phyloP scores from a whole-genome alignment of 352 stramenopile genomes.

The Phytophthora palmivora region DNA sequence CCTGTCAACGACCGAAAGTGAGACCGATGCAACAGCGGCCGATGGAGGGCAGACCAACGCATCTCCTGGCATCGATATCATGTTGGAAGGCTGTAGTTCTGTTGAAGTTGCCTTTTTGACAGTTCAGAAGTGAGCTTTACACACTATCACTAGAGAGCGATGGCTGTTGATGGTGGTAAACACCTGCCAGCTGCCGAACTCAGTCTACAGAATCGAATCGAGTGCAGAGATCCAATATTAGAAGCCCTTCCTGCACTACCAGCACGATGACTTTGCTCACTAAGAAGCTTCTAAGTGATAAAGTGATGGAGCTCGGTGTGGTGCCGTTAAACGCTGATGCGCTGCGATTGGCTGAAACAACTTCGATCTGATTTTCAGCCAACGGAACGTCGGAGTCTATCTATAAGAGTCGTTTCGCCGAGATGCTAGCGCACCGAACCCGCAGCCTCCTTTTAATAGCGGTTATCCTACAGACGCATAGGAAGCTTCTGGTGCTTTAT shows the following conservation, averaged over 20 bases:
- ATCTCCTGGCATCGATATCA: slow-evolving; percentile 6
- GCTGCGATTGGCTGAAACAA: slow-evolving; percentile 19
- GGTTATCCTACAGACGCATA: slow-evolving; percentile 10
- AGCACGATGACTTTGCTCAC: no score
- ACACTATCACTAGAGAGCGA: slow-evolving; percentile 3
- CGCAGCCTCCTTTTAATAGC: not conserved
- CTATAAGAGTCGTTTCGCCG: slow-evolving; percentile 18
- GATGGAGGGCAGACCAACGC: slow-evolving; percentile 4
- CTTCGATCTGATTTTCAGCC: not conserved
- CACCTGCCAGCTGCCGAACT: slow-evolving; percentile 7
- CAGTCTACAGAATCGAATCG: not conserved
- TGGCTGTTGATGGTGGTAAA: not conserved
- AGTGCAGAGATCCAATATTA: not conserved
- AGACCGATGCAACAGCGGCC: not conserved
- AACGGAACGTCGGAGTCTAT: slow-evolving; percentile 12
- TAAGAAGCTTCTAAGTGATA: no score
- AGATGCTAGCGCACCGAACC: slow-evolving; percentile 3
- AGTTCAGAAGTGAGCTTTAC: slow-evolving; percentile 8
- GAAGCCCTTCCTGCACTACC: no score
- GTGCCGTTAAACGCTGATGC: slow-evolving; percentile 11
- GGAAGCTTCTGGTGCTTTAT: slow-evolving; percentile 17
- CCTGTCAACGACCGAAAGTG: not conserved
- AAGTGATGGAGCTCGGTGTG: slow-evolving; percentile 11
- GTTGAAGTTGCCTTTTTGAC: slow-evolving; percentile 25
- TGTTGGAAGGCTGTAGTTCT: slow-evolving; percentile 6